Evolutionary conservation across 805 yeast genomes (phyloP), one percentile per base, ranked within the genome.

Genomic region (Yarrowia hollandica): DNA sequence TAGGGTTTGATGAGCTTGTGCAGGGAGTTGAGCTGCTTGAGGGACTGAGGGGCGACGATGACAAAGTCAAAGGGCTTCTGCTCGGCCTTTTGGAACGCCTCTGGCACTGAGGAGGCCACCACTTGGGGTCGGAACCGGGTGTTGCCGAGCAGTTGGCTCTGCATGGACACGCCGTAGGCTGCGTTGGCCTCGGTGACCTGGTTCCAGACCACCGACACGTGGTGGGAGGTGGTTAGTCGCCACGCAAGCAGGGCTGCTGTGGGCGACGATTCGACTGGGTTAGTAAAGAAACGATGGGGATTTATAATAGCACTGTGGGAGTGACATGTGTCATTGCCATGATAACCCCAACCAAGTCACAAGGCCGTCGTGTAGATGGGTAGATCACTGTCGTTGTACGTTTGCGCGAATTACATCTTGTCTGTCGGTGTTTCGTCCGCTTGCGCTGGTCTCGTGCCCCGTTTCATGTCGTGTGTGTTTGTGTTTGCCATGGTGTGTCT

Each of bases 171-270:
- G 37, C 50, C 50, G 38, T 41, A 55, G 15, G 59, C 26, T n/a
- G 30, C 34, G 54, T 55, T 28, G 39, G 63, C 31, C 35, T 63
- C 61, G 28, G 62, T 42, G 19, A 55, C 48, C 38, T 28, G 35
- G 44, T n/a, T 55, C 66, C 66, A 64, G n/a, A 60, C 64, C 30
- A 62, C 63, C 4, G 64, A 60, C 14, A 65, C 64, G 31, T 62
- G 56, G 46, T 60, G 42, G 28, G 67, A 62, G 14, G 60, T 60
- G 38, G 59, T 33, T 12, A 66, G 61, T 18, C 68, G 48, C 68
- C 68, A 66, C 21, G 65, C 56, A 30, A 64, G 42, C 44, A 66
- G 64, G 14, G 60, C 56, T 16, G 63, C 35, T 11, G 65, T 61
- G 15, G 67, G 64, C 31, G 56, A 33, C 22, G 62, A 38, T 15